phyloP scores from a whole-genome alignment of 306 rosid species.

The Oemleria cerasiformis region DNA sequence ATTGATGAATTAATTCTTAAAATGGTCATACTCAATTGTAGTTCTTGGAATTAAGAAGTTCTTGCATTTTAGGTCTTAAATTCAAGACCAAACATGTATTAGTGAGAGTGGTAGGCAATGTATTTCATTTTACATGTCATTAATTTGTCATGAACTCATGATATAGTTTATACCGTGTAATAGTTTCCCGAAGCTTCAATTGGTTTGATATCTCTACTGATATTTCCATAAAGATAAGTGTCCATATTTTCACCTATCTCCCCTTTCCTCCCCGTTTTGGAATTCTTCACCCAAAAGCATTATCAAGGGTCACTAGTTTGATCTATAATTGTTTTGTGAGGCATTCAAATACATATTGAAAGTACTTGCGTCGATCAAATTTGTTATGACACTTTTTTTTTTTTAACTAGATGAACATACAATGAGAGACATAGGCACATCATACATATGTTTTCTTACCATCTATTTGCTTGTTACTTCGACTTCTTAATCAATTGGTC shows the following conservation, averaged over 20 bases:
- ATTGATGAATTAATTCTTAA: too few relatives aligned
- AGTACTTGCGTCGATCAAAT: not conserved
- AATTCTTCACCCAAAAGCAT: not conserved
- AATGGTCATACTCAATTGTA: too few relatives aligned
- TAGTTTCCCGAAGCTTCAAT: too few relatives aligned
- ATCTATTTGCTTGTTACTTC: not conserved
- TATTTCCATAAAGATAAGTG: too few relatives aligned
- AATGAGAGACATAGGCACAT: not conserved
- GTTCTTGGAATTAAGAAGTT: too few relatives aligned
- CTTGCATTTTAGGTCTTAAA: too few relatives aligned
- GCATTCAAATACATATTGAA: not conserved
- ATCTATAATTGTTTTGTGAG: not conserved
- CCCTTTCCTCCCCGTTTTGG: not conserved
- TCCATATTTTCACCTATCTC: not conserved
- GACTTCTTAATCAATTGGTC: constrained; percentile 14
- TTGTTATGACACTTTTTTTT: not conserved
- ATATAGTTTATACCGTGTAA: too few relatives aligned
- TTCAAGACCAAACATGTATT: too few relatives aligned
- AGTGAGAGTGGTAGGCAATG: too few relatives aligned
- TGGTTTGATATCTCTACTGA: too few relatives aligned
- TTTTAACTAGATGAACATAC: not conserved
- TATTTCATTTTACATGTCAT: too few relatives aligned
- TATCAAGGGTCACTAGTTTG: not conserved
- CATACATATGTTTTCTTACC: not conserved
- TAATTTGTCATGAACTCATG: too few relatives aligned